Conservation (phyloP, 352 stramenopile species). For the Phytophthora chlamydospora region DNA sequence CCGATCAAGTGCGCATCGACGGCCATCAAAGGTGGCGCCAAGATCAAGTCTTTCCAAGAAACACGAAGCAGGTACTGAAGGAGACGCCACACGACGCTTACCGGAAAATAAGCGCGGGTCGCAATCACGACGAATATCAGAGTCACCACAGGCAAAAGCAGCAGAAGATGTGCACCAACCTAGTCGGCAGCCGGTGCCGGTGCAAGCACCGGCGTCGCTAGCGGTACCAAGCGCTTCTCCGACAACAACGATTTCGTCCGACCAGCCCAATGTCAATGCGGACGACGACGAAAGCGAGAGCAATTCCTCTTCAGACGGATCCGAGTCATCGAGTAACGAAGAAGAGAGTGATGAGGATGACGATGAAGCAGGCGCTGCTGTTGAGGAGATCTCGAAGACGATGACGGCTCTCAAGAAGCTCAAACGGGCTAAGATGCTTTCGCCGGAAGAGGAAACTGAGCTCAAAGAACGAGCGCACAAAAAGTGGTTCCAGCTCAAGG, state of each 20-base stretch:
- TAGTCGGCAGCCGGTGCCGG: background rate
- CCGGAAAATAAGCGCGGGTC: conserved; percentile 19
- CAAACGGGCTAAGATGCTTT: conserved; percentile 65
- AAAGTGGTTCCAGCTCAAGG: conserved; percentile 77
- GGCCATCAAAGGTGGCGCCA: conserved; percentile 20
- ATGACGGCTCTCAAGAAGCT: conserved; percentile 74
- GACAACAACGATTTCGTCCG: background rate
- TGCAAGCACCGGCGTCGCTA: background rate
- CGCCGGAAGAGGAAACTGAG: conserved; percentile 59
- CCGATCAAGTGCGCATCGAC: conserved; percentile 13
- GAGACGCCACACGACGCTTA: conserved; percentile 2
- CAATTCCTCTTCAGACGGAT: conserved; percentile 14
- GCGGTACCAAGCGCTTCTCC: background rate
- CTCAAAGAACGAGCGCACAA: conserved; percentile 66
- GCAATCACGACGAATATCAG: conserved; percentile 14
- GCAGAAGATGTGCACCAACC: conserved; percentile 1
- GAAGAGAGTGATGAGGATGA: conserved; percentile 21
- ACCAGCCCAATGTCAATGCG: conserved; percentile 1
- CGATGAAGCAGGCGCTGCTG: conserved; percentile 21
- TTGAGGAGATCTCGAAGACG: conserved; percentile 54
- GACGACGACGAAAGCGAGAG: conserved; percentile 17
- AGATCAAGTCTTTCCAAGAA: conserved; percentile 28
- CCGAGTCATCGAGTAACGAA: conserved; percentile 15
- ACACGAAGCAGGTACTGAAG: background rate
- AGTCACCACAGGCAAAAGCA: background rate